phyloP scores from a whole-genome alignment of 352 stramenopile genomes.

The Pythium grandisporangium region DNA sequence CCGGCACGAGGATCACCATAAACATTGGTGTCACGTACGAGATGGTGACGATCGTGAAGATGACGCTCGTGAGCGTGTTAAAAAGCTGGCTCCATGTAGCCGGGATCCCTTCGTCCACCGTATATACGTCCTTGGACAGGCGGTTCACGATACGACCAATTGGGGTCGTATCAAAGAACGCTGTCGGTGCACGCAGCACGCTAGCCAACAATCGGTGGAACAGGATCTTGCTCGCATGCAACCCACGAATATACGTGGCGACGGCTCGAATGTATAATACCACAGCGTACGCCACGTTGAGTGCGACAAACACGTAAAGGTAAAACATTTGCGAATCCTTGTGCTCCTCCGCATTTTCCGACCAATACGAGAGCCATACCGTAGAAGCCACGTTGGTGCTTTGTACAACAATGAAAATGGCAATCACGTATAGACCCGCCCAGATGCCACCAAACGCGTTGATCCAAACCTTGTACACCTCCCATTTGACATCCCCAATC shows the following conservation, averaged over 20 bases:
- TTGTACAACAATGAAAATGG: conserved; percentile 35
- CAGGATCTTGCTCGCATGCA: conserved; percentile 46
- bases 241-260: conserved; percentile 37
- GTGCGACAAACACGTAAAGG: conserved; percentile 73
- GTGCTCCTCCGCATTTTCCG: conserved; percentile 29
- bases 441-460: conserved; percentile 47
- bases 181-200: conserved; percentile 74
- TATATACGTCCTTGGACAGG: conserved; percentile 71
- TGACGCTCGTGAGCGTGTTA: conserved; percentile 32
- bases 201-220: conserved; percentile 76
- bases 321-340: conserved; percentile 61
- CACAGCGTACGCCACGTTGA: conserved; percentile 52
- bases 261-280: conserved; percentile 59
- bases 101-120: conserved; percentile 57
- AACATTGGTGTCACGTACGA: conserved; percentile 61
- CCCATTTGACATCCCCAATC: conserved; percentile 41
- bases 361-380: conserved; percentile 92
- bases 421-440: conserved; percentile 28
- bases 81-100: conserved; percentile 29
- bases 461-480: conserved; percentile 60
- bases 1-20: conserved; percentile 65
- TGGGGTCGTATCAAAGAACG: conserved; percentile 81
- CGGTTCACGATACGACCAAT: conserved; percentile 76
- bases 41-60: conserved; percentile 65
- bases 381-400: conserved; percentile 52